Conservation (phyloP, 2,329 filamentous ascomycete species). For the Aspergillus pseudoglaucus region DNA sequence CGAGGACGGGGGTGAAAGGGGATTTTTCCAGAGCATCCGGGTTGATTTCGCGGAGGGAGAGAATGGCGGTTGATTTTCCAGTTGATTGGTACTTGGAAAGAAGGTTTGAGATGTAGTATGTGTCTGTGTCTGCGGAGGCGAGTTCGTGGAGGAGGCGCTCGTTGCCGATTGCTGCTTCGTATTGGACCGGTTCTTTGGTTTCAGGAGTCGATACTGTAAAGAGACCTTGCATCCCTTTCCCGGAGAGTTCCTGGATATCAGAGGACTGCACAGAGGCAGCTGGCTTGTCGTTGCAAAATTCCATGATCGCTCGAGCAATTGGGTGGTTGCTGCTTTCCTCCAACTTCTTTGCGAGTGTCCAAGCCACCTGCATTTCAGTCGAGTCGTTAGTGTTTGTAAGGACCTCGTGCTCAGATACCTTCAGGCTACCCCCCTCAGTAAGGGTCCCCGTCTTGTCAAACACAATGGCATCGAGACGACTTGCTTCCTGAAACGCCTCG, state of each 20-base stretch:
- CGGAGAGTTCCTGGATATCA: slow-evolving; percentile 49
- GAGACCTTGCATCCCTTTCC: slow-evolving; percentile 51
- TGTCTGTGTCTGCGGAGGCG: slow-evolving; percentile 24
- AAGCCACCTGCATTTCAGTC: slow-evolving; percentile 32
- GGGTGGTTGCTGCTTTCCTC: slow-evolving; percentile 57
- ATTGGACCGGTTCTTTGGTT: slow-evolving; percentile 18
- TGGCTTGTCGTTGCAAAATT: slow-evolving; percentile 38
- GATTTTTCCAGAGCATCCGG: slow-evolving; percentile 8
- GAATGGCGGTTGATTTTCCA: slow-evolving; percentile 40
- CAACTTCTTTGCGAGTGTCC: slow-evolving; percentile 44
- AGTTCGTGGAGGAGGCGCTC: slow-evolving; percentile 43
- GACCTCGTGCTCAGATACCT: slow-evolving; percentile 47
- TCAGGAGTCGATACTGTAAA: slow-evolving; percentile 34
- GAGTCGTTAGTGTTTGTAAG: slow-evolving; percentile 23
- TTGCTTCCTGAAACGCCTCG: slow-evolving; percentile 79
- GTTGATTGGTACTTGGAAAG: slow-evolving; percentile 35
- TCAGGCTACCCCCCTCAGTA: slow-evolving; percentile 58
- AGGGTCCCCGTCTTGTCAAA: slow-evolving; percentile 88
- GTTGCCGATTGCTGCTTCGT: slow-evolving; percentile 52
- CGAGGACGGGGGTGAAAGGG: slow-evolving; percentile 48
- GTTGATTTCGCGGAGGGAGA: slow-evolving; percentile 32
- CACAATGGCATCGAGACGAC: slow-evolving; percentile 68
- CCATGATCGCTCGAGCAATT: slow-evolving; percentile 50
- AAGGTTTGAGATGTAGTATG: slow-evolving; percentile 26
- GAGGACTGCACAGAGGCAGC: slow-evolving; percentile 21